These are phyloP conservation scores for Byssochlamys sp. DNA, from an alignment of 2,329 filamentous ascomycete species.

Conservation along the genomic window DNA sequence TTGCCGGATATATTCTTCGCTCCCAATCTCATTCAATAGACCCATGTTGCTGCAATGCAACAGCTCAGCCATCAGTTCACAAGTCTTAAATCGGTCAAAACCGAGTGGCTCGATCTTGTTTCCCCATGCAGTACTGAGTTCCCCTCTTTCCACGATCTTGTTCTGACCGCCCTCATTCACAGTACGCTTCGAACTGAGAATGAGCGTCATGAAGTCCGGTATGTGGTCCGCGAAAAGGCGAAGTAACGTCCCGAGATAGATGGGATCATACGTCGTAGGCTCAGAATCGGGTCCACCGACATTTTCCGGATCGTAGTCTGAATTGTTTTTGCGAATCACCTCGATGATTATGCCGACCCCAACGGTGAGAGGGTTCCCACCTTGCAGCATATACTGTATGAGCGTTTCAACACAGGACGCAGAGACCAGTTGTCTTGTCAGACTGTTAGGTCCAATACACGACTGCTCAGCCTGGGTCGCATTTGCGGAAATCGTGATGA, in stretches of 20 bases:
- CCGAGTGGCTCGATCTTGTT: constrained; percentile 84
- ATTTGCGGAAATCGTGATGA: constrained; percentile 97
- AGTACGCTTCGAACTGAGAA: constrained; percentile 61
- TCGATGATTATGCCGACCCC: constrained; percentile 96
- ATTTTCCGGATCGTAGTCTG: constrained; percentile 91
- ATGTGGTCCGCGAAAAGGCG: constrained; percentile 83
- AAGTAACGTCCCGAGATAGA: constrained; percentile 84
- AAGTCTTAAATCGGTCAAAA: constrained; percentile 97
- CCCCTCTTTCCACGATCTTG: constrained; percentile 58
- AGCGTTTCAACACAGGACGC: constrained; percentile 70
- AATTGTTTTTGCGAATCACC: constrained; percentile 98
- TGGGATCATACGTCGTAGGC: constrained; percentile 80
- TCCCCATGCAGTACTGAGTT: constrained; percentile 79
- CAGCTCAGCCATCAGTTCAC: constrained; percentile 94
- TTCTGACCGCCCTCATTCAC: constrained; percentile 48
- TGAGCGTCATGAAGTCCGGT: constrained; percentile 84
- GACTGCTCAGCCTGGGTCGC: constrained; percentile 96
- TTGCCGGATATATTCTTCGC: constrained; percentile 71
- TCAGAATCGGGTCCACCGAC: constrained; percentile 67
- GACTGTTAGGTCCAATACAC: constrained; percentile 95
- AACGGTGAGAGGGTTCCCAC: constrained; percentile 87
- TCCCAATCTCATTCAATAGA: constrained; percentile 79
- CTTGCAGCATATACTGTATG: constrained; percentile 83
- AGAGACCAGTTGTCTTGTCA: constrained; percentile 89
- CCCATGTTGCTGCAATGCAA: constrained; percentile 99